Evolutionary conservation across 495 filamentous ascomycete species (phyloP).

Genomic region (Penicillium silybi): DNA sequence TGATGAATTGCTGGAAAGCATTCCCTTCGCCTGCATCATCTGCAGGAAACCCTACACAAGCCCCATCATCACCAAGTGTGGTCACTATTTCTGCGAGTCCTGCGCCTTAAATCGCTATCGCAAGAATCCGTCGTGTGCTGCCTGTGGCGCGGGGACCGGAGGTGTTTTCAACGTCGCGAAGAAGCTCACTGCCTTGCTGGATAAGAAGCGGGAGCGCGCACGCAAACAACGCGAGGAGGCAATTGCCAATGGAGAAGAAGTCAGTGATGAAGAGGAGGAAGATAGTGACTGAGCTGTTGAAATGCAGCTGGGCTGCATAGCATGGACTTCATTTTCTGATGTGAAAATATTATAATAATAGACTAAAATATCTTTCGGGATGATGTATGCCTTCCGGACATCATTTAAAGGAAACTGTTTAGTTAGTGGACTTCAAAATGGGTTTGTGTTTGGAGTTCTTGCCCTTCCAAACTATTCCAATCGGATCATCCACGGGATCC

Average conservation of each 20-base stretch:
- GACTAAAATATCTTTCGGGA: neutral
- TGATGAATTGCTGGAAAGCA: conserved; percentile 73
- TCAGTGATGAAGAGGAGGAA: conserved; percentile 58
- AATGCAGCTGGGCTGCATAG: conserved; percentile 22
- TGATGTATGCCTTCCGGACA: neutral
- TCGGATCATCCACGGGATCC: no score
- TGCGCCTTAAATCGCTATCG: conserved; percentile 84
- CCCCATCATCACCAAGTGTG: conserved; percentile 84
- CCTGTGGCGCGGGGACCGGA: conserved; percentile 76
- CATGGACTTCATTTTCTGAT: neutral
- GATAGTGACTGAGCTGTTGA: conserved; percentile 7
- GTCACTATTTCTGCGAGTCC: conserved; percentile 91
- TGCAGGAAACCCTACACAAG: conserved; percentile 77
- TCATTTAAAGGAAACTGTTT: no score
- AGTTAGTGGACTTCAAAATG: no score
- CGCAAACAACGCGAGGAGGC: conserved; percentile 65
- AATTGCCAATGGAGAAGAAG: conserved; percentile 65
- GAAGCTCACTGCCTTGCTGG: conserved; percentile 72
- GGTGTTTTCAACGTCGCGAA: conserved; percentile 91
- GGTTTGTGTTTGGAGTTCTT: no score
- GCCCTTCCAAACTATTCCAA: no score
- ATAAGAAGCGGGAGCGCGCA: conserved; percentile 74
- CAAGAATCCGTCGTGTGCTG: conserved; percentile 77
- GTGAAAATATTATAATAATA: neutral
- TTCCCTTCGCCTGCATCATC: conserved; percentile 94